Base-by-base conservation (phyloP, 306 rosid species). In the Cucumis cinereus region DNA sequence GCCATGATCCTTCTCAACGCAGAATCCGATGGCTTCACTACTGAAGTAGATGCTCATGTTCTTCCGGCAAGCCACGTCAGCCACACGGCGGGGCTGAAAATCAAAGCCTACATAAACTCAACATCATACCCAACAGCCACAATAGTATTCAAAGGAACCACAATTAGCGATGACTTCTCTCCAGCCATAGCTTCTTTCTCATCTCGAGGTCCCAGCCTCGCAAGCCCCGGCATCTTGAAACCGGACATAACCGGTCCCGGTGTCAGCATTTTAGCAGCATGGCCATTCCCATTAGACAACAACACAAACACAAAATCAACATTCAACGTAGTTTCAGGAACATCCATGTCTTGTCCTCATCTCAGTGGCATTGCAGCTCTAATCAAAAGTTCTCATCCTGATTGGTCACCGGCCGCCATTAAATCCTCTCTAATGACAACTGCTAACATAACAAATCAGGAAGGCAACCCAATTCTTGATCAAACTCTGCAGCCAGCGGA, bases 361-460 rank as follows among this genome's bases (percentile, higher is more conserved):
- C 79, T 77, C 4, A 77, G 79, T 33, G 79, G 79, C 20, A 63
- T 77, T 33, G 79, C 79, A 45, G 74, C 79, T 33, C 43, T 77
- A 35, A 67, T 77, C 61, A 77, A 49, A 56, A 41, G 73, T 49
- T 47, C 74, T 12, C 79, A 77, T 17, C 79, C 73, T 8, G 20
- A 47, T n/a, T 77, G 79, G 79, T 77, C 79, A 43, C 79, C 79
- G 2, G 79, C 79, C 30, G 79, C 62, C 22, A 77, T 63, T 30
- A 77, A 77, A 77, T 77, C 79, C 13, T 73, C 79, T 7, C 47
- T 77, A 10, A 63, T 77, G 73, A 77, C 79, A n/a, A 61, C 79
- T 1, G 72, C 79, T 1, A 17, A 77, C 20, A 28, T 24, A 49
- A 49, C 33, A 52, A 77, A 77, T 17, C 60, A 19, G 0, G 15